Base-by-base conservation (phyloP, 139 green algal genomes). In the Limnomonas spitsbergensis region DNA sequence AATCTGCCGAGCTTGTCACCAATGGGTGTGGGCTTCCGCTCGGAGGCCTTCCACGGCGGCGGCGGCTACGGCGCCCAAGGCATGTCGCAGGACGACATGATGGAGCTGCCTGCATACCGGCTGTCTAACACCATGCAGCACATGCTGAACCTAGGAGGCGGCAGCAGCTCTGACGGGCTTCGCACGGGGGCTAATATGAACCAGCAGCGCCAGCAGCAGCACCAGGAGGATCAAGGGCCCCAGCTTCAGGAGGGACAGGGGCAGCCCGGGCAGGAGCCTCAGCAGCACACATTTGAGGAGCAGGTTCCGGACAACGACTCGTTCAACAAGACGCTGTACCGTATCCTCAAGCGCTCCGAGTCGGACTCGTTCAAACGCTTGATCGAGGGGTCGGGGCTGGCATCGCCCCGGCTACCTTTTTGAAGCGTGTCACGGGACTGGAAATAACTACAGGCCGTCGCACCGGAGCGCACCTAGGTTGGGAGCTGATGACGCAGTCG, bases 341-440 rank as follows among this genome's bases (percentile, higher is more conserved):
- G 54, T 29, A 53, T 69, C 27, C 47, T 79, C 2, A 53, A 75
- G n/a, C 76, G 42, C 76, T 76, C 66, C 68, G 76, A 80, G 76
- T 80, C 76, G 1, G 76, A 80, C 66, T 69, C 38, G 3, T 80
- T 80, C 40, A 80, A 80, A 61, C 39, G 40, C 39, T 27, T 80
- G 61, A 26, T 80, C 14, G 70, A 76, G 7, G 47, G 14, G 14
- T 61, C 47, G 14, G 47, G 47, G 20, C 20, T 61, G 47, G 20
- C 14, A 14, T 61, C 47, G 20, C 47, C 47, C 14, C 47, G 47
- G 20, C 20, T 61, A 61, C 47, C 14, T 14, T 29, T 61, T 61
- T 61, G 20, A 61, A 61, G 20, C 20, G 47, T 61, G 47, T 61
- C 20, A 61, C 14, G 47, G 47, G 20, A 61, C 14, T 61, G 47